phyloP scores from a whole-genome alignment of 2,329 filamentous ascomycete genomes.

The Penicillium sp. region DNA sequence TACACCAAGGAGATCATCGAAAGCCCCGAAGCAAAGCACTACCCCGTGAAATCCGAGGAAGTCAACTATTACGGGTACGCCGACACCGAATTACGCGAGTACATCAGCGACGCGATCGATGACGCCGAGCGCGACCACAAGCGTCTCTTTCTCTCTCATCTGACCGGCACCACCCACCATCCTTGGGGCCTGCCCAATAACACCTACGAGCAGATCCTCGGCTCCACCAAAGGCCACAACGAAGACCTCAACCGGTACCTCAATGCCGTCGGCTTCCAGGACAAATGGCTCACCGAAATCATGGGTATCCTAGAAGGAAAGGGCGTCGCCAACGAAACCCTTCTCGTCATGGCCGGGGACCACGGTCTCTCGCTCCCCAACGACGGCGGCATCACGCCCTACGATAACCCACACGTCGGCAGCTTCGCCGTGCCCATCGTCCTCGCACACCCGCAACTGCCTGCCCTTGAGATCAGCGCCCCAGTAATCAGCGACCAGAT shows the following conservation, averaged over 20 bases:
- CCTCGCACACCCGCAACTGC: slow-evolving; percentile 26
- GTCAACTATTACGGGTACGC: slow-evolving; percentile 25
- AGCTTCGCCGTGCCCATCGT: slow-evolving; percentile 29
- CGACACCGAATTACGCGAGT: slow-evolving; percentile 23
- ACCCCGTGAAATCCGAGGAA: slow-evolving; percentile 10
- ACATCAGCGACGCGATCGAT: slow-evolving; percentile 27
- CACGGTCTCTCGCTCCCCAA: slow-evolving; percentile 30
- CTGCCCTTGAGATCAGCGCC: slow-evolving; percentile 18
- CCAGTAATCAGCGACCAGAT: slow-evolving; percentile 34
- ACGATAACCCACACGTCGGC: slow-evolving; percentile 27
- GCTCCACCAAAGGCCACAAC: slow-evolving; percentile 14
- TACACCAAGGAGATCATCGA: slow-evolving; percentile 18
- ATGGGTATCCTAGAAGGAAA: slow-evolving; percentile 27
- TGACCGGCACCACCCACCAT: slow-evolving; percentile 30
- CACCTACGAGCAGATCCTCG: slow-evolving; percentile 22
- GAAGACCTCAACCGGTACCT: slow-evolving; percentile 28
- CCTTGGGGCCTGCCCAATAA: slow-evolving; percentile 26
- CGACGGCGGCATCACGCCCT: slow-evolving; percentile 27
- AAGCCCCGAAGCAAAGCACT: slow-evolving; percentile 17
- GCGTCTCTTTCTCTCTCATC: slow-evolving; percentile 30
- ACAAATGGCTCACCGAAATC: slow-evolving; percentile 29
- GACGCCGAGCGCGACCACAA: slow-evolving; percentile 26
- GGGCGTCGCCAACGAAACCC: slow-evolving; percentile 30
- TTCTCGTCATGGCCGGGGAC: slow-evolving; percentile 31
- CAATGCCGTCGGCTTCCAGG: slow-evolving; percentile 28